Conservation (phyloP, 2,329 filamentous ascomycete species). For the Remersonia thermophila region DNA sequence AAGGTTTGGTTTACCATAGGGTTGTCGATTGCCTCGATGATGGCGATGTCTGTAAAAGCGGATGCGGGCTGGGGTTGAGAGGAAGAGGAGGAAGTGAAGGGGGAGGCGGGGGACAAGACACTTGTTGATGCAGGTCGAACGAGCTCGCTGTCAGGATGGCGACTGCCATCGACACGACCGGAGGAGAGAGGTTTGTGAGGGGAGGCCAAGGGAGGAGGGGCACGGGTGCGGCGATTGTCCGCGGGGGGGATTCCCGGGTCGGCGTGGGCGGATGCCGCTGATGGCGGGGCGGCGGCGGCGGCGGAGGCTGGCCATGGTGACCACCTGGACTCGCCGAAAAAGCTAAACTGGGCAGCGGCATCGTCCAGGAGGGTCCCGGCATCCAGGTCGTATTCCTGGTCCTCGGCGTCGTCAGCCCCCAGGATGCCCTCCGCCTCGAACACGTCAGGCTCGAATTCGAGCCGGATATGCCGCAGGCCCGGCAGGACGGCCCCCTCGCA, state of each 20-base stretch:
- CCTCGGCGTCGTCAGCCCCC: conserved; percentile 2
- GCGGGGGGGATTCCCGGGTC: no score
- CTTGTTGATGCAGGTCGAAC: no score
- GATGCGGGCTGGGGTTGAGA: no score
- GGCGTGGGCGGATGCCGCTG: conserved; percentile 1
- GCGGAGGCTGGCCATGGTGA: conserved; percentile 5
- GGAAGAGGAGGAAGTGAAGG: no score
- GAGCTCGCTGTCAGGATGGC: no score
- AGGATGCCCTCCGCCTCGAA: conserved; percentile 15
- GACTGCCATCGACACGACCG: no score
- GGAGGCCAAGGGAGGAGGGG: no score
- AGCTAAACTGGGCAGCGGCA: conserved; percentile 31
- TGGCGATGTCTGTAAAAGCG: not conserved
- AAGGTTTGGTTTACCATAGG: no score
- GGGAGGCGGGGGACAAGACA: no score
- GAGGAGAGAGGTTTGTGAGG: no score
- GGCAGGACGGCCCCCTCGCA: conserved; percentile 29
- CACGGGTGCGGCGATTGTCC: no score
- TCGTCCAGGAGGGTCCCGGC: conserved; percentile 28
- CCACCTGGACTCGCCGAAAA: conserved; percentile 28
- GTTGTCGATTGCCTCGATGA: not conserved
- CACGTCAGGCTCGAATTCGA: conserved; percentile 41
- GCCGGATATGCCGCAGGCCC: conserved; percentile 40
- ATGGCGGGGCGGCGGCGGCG: not conserved
- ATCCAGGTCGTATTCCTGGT: conserved; percentile 26